Base-by-base conservation (phyloP, 805 yeast genomes). In the Saturnispora kantuleensis region DNA sequence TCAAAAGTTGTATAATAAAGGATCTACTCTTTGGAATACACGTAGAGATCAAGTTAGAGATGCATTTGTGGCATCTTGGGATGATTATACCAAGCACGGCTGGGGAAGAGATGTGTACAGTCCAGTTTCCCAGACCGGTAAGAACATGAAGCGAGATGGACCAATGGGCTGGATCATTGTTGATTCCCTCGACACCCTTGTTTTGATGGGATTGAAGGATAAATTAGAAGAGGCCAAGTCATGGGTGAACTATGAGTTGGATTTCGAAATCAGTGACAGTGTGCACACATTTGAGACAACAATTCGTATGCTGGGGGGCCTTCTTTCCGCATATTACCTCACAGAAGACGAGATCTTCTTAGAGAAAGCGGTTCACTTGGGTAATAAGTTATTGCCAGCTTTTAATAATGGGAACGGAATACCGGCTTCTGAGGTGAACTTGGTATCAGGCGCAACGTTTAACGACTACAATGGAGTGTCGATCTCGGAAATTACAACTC, bases 91-190 rank as follows among this genome's bases (percentile, higher is more conserved):
- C 42, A 63, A 68, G 26, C 69, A 84, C 56, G 96, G 84, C 0
- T 86, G 94, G 89, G 96, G 96, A 7, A 71, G 69, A 47, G 97
- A 88, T 58, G 76, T 79, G 1, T 88, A 82, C 56, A 68, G 70
- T 35, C 96, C 96, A 0, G 56, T 83, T n/a, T 59, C 73, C 7
- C 74, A 77, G 41, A 61, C 53, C 1, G 85, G 84, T 18, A 67
- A 73, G 46, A 83, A 86, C 57, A 83, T 86, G 87, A 88, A 90
- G 4, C 76, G 79, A 4, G 53, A 70, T 43, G 45, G 45, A 10
- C 96, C 96, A 1, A 62, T 89, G 51, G 97, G 97, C 1, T 88
- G 96, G 96, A 84, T 88, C 58, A 80, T 88, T 55, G 93, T 89
- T 5, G 96, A 88, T 60, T 73, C 90, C 1, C 63, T 89, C 42